Base-by-base conservation (phyloP, 306 rosid genomes). In the Sophora flavescens region DNA sequence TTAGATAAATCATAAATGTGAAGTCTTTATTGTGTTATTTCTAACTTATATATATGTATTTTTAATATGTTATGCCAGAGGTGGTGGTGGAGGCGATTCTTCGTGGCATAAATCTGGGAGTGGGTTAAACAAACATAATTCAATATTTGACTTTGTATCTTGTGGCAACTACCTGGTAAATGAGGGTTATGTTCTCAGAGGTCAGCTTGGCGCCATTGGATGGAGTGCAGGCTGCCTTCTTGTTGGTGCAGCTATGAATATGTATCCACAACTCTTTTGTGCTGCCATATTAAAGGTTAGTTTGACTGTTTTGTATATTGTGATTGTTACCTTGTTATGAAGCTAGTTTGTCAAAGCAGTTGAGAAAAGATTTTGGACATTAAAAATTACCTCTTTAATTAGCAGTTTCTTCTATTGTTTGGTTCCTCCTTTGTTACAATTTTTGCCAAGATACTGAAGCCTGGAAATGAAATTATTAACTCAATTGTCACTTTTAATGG, bases 211-310 rank as follows among this genome's bases (percentile, higher is more conserved):
- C 47, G 92, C 93, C 35, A 82, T 90, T 45, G 98, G 93, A 78
- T 75, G 78, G 72, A 95, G 98, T 82, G 98, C 98, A 53, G 98
- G 98, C 78, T 50, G 93, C 59, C 90, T 95, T 74, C 91, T 92
- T 74, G 86, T 90, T 32, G 93, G 96, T 48, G 96, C 95, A 36
- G 82, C 96, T 78, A 76, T 89, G 75, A 92, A 95, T 87, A 85
- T 88, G 91, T 52, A 60, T 76, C 97, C 97, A 2, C 70, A 83
- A 68, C 97, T 95, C 70, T 92, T 95, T 78, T 51, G 88, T 41
- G 97, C 96, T 18, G 84, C 90, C 68, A 83, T 94, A 81, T 86
- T 92, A 83, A 94, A 94, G 91, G 98, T 92, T 66, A 28, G 78
- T n/a, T n/a, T n/a, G n/a, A n/a, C n/a, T n/a, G n/a, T n/a, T n/a